A percentile compares a stretch with the other conserved stretches of the same genome.
These are phyloP conservation scores for Gnomoniopsis sp. DNA, from an alignment of 2,329 filamentous ascomycete species.

Conservation along the genomic window DNA sequence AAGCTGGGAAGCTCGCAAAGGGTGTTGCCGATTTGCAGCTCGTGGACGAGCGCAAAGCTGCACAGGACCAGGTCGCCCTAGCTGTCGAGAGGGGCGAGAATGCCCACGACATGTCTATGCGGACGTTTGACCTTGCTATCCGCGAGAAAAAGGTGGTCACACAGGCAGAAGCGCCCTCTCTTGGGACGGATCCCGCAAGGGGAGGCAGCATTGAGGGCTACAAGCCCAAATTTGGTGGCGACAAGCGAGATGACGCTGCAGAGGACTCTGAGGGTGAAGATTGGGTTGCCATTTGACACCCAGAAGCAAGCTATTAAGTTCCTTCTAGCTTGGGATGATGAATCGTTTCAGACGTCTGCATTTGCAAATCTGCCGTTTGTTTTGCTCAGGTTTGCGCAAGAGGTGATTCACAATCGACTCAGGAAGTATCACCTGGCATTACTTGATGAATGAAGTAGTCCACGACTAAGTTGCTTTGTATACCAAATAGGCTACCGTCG, in stretches of 20 bases:
- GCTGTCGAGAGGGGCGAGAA: conserved; percentile 47
- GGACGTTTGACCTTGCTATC: conserved; percentile 45
- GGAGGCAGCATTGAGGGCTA: conserved; percentile 49
- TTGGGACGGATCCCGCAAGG: conserved; percentile 26
- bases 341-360: not conserved
- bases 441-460: too few relatives aligned
- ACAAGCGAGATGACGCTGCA: conserved; percentile 19
- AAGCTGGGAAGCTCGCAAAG: conserved; percentile 25
- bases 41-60: conserved; percentile 38
- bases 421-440: too few relatives aligned
- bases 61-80: conserved; percentile 39
- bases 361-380: not conserved
- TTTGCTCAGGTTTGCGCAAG: not conserved
- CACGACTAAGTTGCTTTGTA: too few relatives aligned
- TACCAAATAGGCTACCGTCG: too few relatives aligned
- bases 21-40: conserved; percentile 41
- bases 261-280: not conserved
- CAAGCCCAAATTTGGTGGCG: conserved; percentile 34
- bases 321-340: not conserved
- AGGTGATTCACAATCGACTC: too few relatives aligned
- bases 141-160: conserved; percentile 47
- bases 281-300: not conserved
- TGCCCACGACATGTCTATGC: conserved; percentile 22
- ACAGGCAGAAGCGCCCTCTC: conserved; percentile 35
- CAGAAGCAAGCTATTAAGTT: not conserved